Base-by-base conservation (phyloP, 2,329 filamentous ascomycete genomes). In the Bipolaris cookei region DNA sequence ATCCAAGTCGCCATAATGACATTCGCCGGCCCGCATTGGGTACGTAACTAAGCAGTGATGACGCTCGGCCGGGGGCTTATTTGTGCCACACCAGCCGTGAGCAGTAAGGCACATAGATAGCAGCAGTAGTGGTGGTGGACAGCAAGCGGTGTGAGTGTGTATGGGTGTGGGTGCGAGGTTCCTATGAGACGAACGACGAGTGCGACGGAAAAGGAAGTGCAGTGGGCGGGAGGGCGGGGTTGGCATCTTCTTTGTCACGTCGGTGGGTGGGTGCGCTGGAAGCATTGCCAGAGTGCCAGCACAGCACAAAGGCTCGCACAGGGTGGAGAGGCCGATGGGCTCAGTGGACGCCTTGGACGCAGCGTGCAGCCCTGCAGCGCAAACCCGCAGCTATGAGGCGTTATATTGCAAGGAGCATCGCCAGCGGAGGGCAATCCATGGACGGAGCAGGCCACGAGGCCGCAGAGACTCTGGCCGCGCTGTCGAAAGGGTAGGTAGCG, bases 231-330 rank as follows among this genome's bases (percentile, higher is more conserved):
- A 28, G 25, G 25, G 25, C 25, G 25, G 25, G 25, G 25, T 28
- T 28, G 10, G 25, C 25, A 28, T 4, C 25, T 28, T 28, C 25
- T 28, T 28, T 28, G 25, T 28, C 25, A 28, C 25, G 25, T 28
- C 25, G 2, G 7, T 3, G 25, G 25, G 51, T 52, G 51, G 44
- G 57, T 62, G 51, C 62, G 61, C 52, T 56, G 54, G 63, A 28
- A 8, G 25, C 25, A 51, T 30, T 50, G 20, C 43, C n/a, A 57
- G 37, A 44, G 54, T 60, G 60, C 64, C 69, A 72, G 61, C 65
- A 62, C 63, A 71, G 64, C 66, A 71, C 60, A 25, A 58, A 28
- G 51, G 55, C 56, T 23, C 3, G 25, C 64, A 69, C 56, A 42
- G 38, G 55, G 57, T 54, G 63, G 57, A 62, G 54, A 68, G 45